A percentile compares a stretch with the other conserved stretches of the same genome.
phyloP scores from a whole-genome alignment of 2,329 filamentous ascomycete genomes.

The Aspergillus texensis region DNA sequence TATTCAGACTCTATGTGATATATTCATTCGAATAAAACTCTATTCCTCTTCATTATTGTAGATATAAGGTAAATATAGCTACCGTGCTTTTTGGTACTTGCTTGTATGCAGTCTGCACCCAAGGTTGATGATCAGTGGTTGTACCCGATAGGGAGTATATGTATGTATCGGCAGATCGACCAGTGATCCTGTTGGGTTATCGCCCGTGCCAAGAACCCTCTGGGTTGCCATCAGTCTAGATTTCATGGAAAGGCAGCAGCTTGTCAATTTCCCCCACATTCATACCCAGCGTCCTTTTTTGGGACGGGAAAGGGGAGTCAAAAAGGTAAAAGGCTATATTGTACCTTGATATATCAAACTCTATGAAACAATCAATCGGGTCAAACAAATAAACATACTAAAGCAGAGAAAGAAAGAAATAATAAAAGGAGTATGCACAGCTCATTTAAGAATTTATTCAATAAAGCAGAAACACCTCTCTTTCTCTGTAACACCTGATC shows the following conservation, averaged over 20 bases:
- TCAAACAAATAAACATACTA: background rate
- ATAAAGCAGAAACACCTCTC: background rate
- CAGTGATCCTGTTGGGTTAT: background rate
- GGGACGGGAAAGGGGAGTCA: background rate
- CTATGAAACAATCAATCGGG: background rate
- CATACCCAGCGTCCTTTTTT: background rate
- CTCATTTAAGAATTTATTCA: background rate
- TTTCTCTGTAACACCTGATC: background rate
- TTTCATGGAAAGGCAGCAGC: background rate
- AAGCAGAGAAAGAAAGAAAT: background rate
- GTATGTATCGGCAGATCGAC: conserved; percentile 7
- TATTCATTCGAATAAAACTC: background rate
- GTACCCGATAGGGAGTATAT: background rate
- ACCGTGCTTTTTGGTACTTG: background rate
- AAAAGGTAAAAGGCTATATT: background rate
- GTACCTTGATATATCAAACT: background rate
- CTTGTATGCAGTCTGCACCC: background rate
- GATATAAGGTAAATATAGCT: background rate
- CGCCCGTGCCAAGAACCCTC: background rate
- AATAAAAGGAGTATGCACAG: background rate
- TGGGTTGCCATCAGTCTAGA: conserved; percentile 3
- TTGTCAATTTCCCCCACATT: background rate
- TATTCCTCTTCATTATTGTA: background rate
- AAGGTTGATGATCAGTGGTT: background rate
- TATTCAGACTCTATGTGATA: background rate